Evolutionary conservation across 2,329 filamentous ascomycete species (phyloP), one percentile per base, ranked within the genome.

Genomic region (Harringtonia lauricola): DNA sequence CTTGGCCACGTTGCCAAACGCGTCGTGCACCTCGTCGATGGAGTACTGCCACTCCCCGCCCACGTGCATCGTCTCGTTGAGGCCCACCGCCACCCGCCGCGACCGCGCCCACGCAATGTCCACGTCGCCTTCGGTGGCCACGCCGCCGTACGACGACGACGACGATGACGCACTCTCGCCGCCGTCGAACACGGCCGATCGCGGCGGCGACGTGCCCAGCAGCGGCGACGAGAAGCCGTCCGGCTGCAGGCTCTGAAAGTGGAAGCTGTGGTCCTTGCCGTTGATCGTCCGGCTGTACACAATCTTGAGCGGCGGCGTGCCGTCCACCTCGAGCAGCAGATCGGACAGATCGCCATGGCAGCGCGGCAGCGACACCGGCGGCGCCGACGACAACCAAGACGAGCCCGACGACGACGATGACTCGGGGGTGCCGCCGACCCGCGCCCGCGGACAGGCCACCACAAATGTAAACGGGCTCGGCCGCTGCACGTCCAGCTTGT

Each of bases 231-330:
- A 70, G 55, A 89, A 82, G 30, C 86, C 85, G 39, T 95, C 88
- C 0, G 92, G 89, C 54, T 95, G 89, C 36, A 98, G 78, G 55
- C 86, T 95, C 62, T 96, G 89, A 54, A 94, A 90, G 49, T 90
- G 87, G 52, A 89, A 87, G 47, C 85, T 86, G 53, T 82, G 81
- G 51, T 94, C 80, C 50, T 85, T 82, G 48, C 80, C 79, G 53
- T 96, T 95, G 53, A 95, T 81, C 8, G 80, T 82, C 43, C 88
- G 83, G 55, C 86, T 92, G 63, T 98, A 98, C 54, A 86, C 86
- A 53, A 98, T 85, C 59, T 89, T 89, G 51, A 98, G 70, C 3
- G 92, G 92, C 3, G 94, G 86, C 0, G 88, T 94, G 17, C 92
- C 92, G 51, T 84, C 74, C 4, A 95, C 86, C 54, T 90, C 80